These are phyloP conservation scores for Cytospora schulzeri DNA, from an alignment of 2,329 filamentous ascomycete genomes.

Conservation along the genomic window DNA sequence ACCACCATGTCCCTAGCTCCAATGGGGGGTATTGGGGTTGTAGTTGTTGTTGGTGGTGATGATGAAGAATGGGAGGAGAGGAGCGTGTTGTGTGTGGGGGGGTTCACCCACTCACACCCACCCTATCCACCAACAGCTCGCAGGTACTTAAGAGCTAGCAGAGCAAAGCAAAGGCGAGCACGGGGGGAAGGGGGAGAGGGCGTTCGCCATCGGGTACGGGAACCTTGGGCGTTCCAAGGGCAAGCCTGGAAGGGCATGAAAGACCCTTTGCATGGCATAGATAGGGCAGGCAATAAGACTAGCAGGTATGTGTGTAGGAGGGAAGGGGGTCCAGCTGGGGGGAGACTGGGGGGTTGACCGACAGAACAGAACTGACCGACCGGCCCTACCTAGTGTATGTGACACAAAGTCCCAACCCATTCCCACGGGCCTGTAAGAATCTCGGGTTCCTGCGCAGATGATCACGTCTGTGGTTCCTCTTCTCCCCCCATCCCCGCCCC, in stretches of 20 bases:
- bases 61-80: not conserved
- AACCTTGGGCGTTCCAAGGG: not conserved
- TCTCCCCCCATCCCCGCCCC: too few species aligned
- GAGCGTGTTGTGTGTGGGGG: conserved; percentile 9
- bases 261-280: too few species aligned
- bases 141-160: too few species aligned
- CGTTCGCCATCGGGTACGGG: not conserved
- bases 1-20: not conserved
- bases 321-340: too few species aligned
- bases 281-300: not conserved
- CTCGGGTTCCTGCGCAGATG: conserved; percentile 39
- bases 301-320: too few species aligned
- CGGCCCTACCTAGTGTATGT: not conserved
- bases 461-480: conserved; percentile 28
- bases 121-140: not conserved
- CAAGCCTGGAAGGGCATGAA: too few species aligned
- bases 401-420: conserved; percentile 1
- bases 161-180: conserved; percentile 6
- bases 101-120: too few species aligned
- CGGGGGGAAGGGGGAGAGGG: not conserved
- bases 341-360: not conserved
- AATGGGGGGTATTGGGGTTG: too few species aligned
- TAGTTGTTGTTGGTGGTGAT: not conserved
- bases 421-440: conserved; percentile 28
- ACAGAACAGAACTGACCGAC: conserved; percentile 3